These are phyloP conservation scores for Ceratocystis alfenasii DNA, from an alignment of 2,329 filamentous ascomycete genomes.

Conservation along the genomic window DNA sequence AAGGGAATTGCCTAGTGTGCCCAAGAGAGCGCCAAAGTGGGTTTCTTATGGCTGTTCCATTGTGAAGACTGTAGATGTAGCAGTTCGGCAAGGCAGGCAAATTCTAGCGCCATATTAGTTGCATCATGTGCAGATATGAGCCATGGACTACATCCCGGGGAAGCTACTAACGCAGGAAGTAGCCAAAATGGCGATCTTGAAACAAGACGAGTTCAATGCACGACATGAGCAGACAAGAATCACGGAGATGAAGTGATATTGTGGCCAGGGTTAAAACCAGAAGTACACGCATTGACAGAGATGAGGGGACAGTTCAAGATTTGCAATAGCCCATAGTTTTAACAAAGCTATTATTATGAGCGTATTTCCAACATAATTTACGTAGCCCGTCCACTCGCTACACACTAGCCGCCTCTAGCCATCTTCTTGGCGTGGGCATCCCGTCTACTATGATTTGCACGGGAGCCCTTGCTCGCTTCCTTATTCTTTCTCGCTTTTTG, in stretches of 20 bases:
- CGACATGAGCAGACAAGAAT: not conserved
- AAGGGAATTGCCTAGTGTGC: conserved; percentile 24
- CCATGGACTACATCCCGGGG: conserved; percentile 6
- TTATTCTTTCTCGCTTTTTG: conserved; percentile 61
- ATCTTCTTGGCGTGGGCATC: conserved; percentile 57
- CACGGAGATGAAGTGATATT: not conserved
- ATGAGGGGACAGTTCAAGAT: not conserved
- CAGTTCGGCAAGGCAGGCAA: not conserved
- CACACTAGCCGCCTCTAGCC: conserved; percentile 36
- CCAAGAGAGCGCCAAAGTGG: conserved; percentile 22
- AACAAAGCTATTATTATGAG: not conserved
- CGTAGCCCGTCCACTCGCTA: not conserved
- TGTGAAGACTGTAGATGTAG: conserved; percentile 4
- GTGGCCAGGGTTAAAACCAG: not conserved
- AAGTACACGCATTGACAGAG: no score
- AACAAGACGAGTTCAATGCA: not conserved
- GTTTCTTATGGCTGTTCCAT: not conserved
- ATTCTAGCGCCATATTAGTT: conserved; percentile 6
- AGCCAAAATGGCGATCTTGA: not conserved
- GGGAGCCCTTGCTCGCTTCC: conserved; percentile 67
- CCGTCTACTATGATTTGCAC: conserved; percentile 77
- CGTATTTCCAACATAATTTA: not conserved
- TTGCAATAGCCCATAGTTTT: not conserved
- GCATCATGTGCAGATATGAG: not conserved
- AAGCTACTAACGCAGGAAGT: not conserved